phyloP scores from a whole-genome alignment of 139 green algal species.

The Prasinococcaceae sp. region DNA sequence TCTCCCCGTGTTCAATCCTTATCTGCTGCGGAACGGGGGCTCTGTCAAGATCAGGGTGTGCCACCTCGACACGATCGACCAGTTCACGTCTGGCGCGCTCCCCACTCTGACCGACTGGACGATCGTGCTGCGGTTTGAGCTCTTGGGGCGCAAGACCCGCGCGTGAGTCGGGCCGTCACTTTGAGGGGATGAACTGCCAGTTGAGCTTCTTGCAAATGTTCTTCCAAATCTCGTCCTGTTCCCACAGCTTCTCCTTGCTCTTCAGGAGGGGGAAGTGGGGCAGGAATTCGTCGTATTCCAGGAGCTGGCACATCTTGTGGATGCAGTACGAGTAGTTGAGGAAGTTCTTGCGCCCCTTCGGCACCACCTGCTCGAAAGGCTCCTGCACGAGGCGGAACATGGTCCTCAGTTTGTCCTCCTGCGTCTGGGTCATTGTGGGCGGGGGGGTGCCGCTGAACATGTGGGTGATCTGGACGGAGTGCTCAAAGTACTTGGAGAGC shows the following conservation, averaged over 20 bases:
- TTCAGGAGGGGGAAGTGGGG: constrained; percentile 9
- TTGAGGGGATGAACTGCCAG: constrained; percentile 20
- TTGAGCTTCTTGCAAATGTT: constrained; percentile 16
- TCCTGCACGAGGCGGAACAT: constrained; percentile 20
- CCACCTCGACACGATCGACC: too few species aligned
- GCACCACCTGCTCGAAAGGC: constrained; percentile 4
- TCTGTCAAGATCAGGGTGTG: too few species aligned
- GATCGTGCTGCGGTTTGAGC: too few species aligned
- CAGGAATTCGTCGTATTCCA: constrained; percentile 11
- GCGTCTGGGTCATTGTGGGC: not conserved
- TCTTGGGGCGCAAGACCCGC: too few species aligned
- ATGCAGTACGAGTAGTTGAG: constrained; percentile 15
- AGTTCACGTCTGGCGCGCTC: too few species aligned
- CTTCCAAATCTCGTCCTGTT: constrained; percentile 17
- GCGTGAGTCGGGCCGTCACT: too few species aligned
- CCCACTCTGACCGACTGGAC: too few species aligned
- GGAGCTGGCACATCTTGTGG: constrained; percentile 13
- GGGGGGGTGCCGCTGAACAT: constrained; percentile 5
- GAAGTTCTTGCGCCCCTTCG: constrained; percentile 10
- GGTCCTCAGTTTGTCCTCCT: constrained; percentile 9
- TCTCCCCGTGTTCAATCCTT: too few species aligned
- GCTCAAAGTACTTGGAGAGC: constrained; percentile 20
- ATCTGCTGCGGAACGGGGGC: too few species aligned
- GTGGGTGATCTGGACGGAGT: constrained; percentile 8
- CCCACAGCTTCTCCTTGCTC: constrained; percentile 8